Evolutionary conservation across 169 alveolate genomes (phyloP).

Genomic region (Plasmodium vivax): DNA sequence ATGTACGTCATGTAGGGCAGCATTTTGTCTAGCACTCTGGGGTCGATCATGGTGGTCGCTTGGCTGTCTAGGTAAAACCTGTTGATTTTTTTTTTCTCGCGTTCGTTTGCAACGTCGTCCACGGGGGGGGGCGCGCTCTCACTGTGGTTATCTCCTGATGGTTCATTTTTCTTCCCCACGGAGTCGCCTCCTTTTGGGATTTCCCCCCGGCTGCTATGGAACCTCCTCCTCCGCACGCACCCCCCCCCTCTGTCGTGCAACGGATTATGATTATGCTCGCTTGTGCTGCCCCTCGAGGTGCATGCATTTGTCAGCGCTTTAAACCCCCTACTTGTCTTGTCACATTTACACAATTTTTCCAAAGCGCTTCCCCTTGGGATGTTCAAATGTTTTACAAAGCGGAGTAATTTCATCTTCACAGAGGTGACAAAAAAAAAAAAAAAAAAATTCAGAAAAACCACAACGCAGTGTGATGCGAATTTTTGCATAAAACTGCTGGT

Average conservation of each 20-base stretch:
- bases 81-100: constrained; percentile 58
- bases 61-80: constrained; percentile 94
- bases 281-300: neutral
- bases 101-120: constrained; percentile 4
- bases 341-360: neutral
- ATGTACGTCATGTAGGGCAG: constrained; percentile 94
- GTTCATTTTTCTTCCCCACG: neutral
- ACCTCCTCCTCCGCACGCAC: neutral
- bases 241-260: neutral
- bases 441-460: neutral
- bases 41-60: constrained; percentile 98
- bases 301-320: neutral
- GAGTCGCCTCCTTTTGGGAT: neutral
- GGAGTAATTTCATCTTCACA: constrained; percentile 23
- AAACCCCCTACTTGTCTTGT: neutral
- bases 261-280: neutral
- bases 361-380: constrained; percentile 5
- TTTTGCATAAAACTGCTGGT: neutral
- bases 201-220: neutral
- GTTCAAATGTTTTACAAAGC: constrained; percentile 13
- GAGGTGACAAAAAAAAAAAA: neutral
- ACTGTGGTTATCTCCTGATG: neutral
- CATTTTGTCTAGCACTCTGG: constrained; percentile 98
- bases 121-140: neutral
- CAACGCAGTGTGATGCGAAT: neutral